Conservation (phyloP, 495 filamentous ascomycete species). For the Penicillium silybi region DNA sequence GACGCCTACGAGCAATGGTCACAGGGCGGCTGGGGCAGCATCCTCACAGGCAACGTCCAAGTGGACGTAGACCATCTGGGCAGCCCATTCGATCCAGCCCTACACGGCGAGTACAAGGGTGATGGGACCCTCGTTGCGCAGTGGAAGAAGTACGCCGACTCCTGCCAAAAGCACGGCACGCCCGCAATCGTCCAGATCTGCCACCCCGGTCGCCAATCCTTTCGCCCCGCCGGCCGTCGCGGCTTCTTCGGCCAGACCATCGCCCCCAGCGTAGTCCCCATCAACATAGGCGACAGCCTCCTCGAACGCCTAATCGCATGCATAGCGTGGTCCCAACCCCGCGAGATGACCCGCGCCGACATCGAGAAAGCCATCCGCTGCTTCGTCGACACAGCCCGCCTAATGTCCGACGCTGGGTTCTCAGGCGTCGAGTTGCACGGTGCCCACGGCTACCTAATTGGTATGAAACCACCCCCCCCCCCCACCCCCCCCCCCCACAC, state of each 20-base stretch:
- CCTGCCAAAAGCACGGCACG: slow-evolving; percentile 43
- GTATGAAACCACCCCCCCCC: slow-evolving; percentile 17
- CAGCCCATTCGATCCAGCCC: slow-evolving; percentile 35
- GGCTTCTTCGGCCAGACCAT: slow-evolving; percentile 43
- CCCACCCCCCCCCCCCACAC: slow-evolving; percentile 4
- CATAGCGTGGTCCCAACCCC: slow-evolving; percentile 39
- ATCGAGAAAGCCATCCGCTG: slow-evolving; percentile 43
- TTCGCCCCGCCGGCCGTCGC: slow-evolving; percentile 40
- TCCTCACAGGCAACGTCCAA: slow-evolving; percentile 54
- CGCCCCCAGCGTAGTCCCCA: slow-evolving; percentile 43
- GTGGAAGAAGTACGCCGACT: slow-evolving; percentile 47
- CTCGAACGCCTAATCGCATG: slow-evolving; percentile 30
- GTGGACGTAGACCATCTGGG: slow-evolving; percentile 53
- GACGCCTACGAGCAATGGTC: slow-evolving; percentile 47
- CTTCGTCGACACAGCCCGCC: slow-evolving; percentile 45
- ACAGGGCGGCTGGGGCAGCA: slow-evolving; percentile 46
- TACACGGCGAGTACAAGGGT: slow-evolving; percentile 32
- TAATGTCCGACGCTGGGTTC: slow-evolving; percentile 50
- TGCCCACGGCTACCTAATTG: slow-evolving; percentile 58
- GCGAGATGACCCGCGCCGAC: slow-evolving; percentile 47
- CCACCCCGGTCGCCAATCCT: slow-evolving; percentile 57
- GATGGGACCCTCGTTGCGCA: slow-evolving; percentile 23
- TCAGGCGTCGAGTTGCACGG: slow-evolving; percentile 55
- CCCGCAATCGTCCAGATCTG: slow-evolving; percentile 53
- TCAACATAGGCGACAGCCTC: slow-evolving; percentile 35